Base-by-base conservation (phyloP, 1,284 basidiomycete genomes). In the Sporisorium scitamineum region DNA sequence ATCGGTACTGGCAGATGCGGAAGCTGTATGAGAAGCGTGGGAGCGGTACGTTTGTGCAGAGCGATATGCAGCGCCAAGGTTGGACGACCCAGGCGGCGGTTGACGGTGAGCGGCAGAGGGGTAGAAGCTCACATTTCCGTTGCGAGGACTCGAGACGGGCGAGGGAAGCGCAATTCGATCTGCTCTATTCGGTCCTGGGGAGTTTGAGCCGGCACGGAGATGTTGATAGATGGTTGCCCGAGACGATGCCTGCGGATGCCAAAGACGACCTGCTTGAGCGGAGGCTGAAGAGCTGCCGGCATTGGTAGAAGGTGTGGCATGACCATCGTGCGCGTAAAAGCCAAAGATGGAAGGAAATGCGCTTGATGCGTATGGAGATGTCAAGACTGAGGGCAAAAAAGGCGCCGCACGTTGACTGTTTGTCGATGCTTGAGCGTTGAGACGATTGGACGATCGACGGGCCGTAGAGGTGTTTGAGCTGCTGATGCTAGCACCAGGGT, bases 271-370 rank as follows among this genome's bases (percentile, higher is more conserved):
- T 39, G 56, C 22, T 18, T 24, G 51, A 8, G 24, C 24, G n/a
- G 20, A 51, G 44, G 29, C 37, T 20, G 47, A 39, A 14, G 57
- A 27, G 22, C 18, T 27, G 37, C 37, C 16, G 22, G 52, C 26
- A 22, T 22, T 27, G 45, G 42, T 13, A 7, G 41, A 22, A 5
- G 18, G 24, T 20, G 51, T 29, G 37, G 64, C 39, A 51, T 24
- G 47, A 13, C 27, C 64, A 37, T 66, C 62, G 42, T 69, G 69
- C n/a, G 74, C 69, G 34, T 76, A 71, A 54, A 53, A 72, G 53
- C 70, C 70, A 59, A 73, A 77, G 29, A 77, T 57, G 53, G 75
- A 77, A 7, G 75, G 70, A 1, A 68, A 47, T 5, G 52, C 11
- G 26, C 47, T 63, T 27, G 50, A 27, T 5, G 34, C 48, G 34